Base-by-base conservation (phyloP, 768 basidiomycete genomes). In the Kondoa malvinella region DNA sequence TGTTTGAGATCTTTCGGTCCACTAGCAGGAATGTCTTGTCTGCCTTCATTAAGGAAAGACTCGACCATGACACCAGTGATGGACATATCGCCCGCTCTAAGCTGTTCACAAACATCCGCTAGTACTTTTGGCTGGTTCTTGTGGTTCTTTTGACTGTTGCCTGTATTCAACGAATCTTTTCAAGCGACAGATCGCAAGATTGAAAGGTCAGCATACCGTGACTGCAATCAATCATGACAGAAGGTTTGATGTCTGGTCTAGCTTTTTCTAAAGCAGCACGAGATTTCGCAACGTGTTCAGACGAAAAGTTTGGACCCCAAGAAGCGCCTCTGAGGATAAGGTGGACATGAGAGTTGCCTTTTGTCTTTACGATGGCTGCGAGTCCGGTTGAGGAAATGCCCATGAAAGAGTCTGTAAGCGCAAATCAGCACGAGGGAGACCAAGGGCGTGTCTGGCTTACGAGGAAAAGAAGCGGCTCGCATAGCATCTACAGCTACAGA, bases 61-160 rank as follows among this genome's bases (percentile, higher is more conserved):
- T 99, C 94, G 76, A 99, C 83, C 94, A 99, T 97, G 67, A 96
- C 90, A 59, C 94, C 94, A 2, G 89, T 89, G 77, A 99, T 87
- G 73, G 81, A 80, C 68, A 69, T 67, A 66, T 82, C 79, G 30
- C 89, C 89, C 4, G 82, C 82, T 3, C 76, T 78, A 66, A 97
- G 83, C 78, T 97, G 94, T 1, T 77, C 78, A 77, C 84, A 85
- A 74, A 90, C 82, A 76, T 82, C 78, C 71, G 83, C 82, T 67
- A 89, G 73, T 56, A 78, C 78, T 72, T 84, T 84, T 21, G 91
- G 85, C 77, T 95, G 92, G 78, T 92, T 94, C 74, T 83, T 83
- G 80, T 94, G 88, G 78, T 95, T 86, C 80, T 97, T 97, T 69
- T 85, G 84, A 34, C 92, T 95, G 81, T 99, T 99, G 32, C 94